These are phyloP conservation scores for Beta vulgaris DNA, from an alignment of 148 eudicot genomes.

Conservation along the genomic window DNA sequence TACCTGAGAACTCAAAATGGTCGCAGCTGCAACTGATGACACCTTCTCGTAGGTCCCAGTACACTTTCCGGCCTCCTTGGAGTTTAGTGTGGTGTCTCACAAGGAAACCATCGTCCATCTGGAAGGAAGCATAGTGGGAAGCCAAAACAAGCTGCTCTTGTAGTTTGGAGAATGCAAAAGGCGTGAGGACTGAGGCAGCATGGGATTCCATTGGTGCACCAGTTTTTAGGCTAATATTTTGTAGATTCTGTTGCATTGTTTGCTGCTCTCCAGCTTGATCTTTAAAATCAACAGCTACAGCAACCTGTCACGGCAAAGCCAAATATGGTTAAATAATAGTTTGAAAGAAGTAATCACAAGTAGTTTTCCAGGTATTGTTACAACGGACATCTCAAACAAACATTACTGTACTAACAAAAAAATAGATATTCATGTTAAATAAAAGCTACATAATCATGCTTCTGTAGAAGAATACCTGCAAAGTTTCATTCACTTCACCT, in stretches of 20 bases:
- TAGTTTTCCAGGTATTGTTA: not conserved
- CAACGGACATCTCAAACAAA: not conserved
- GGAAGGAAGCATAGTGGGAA: conserved; percentile 89
- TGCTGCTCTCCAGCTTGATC: conserved; percentile 96
- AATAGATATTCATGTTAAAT: too few species aligned
- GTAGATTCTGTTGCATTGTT: conserved; percentile 90
- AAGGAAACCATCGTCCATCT: conserved; percentile 66
- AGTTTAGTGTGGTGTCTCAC: conserved; percentile 81
- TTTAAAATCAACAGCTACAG: conserved; percentile 79
- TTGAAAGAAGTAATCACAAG: not conserved
- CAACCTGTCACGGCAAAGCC: conserved; percentile 46
- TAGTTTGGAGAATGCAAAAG: conserved; percentile 87
- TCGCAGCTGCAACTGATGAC: conserved; percentile 75
- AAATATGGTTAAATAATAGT: not conserved
- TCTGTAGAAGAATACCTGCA: not conserved
- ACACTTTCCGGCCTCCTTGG: conserved; percentile 87
- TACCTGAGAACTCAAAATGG: conserved; percentile 81
- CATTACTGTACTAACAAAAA: too few species aligned
- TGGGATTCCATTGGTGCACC: conserved; percentile 98
- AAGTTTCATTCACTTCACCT: conserved; percentile 4
- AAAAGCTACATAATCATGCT: not conserved
- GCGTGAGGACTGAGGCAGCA: conserved; percentile 78
- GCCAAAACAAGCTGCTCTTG: conserved; percentile 89
- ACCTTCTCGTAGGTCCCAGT: conserved; percentile 79
- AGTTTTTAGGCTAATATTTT: conserved; percentile 86